phyloP scores from a whole-genome alignment of 2,329 filamentous ascomycete genomes.

The Phyllosticta citribraziliensis region DNA sequence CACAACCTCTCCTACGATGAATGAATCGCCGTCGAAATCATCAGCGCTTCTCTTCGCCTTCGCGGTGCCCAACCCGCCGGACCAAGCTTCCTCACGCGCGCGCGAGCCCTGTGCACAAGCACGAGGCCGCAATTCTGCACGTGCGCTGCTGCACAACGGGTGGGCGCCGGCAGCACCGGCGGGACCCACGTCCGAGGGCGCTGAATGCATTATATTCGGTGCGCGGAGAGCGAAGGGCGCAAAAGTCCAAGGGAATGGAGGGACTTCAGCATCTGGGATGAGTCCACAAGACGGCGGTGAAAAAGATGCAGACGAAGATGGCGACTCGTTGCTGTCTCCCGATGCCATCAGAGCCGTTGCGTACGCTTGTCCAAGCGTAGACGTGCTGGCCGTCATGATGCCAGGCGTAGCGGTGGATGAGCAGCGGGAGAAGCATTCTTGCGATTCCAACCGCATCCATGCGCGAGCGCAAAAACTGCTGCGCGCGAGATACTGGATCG shows the following conservation, averaged over 20 bases:
- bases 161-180: not conserved
- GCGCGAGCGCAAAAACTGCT: conserved; percentile 38
- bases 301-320: not conserved
- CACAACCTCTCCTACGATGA: conserved; percentile 50
- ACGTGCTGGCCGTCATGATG: not conserved
- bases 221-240: conserved; percentile 39
- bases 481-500: conserved; percentile 52
- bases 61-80: conserved; percentile 18
- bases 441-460: conserved; percentile 50
- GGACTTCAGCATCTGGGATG: too few species aligned
- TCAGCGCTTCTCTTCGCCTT: conserved; percentile 51
- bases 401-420: not conserved
- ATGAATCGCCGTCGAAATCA: not conserved
- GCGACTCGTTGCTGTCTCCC: not conserved
- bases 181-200: conserved; percentile 17
- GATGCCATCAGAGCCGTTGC: not conserved
- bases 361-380: not conserved
- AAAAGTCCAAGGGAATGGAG: not conserved
- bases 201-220: conserved; percentile 53
- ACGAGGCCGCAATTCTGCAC: not conserved
- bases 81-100: not conserved
- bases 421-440: conserved; percentile 52
- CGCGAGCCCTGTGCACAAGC: conserved; percentile 15
- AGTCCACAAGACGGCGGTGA: conserved; percentile 40
- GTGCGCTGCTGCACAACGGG: not conserved